Evolutionary conservation across 495 filamentous ascomycete species (phyloP).

Genomic region (Aspergillus biplanus): DNA sequence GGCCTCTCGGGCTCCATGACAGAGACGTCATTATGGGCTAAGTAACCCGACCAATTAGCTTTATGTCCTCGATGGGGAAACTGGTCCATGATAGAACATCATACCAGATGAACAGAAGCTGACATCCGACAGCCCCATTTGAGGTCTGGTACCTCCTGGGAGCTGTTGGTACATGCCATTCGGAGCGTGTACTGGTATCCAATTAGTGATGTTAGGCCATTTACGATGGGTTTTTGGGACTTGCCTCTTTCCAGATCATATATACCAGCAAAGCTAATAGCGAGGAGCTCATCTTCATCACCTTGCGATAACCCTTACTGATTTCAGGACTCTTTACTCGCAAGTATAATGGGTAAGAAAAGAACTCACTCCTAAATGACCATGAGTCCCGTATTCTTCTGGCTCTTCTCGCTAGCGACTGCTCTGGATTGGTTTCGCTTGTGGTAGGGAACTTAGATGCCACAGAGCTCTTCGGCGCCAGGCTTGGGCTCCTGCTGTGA

Average conservation of each 20-base stretch:
- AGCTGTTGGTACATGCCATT: conserved; percentile 32
- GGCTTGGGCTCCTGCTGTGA: conserved; percentile 29
- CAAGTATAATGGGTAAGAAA: background rate
- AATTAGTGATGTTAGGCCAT: background rate
- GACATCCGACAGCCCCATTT: conserved; percentile 15
- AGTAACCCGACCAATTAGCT: background rate
- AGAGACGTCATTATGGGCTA: conserved; percentile 16
- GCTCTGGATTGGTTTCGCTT: conserved; percentile 13
- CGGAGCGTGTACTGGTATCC: conserved; percentile 31
- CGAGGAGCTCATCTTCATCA: conserved; percentile 38
- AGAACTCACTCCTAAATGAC: conserved; percentile 31
- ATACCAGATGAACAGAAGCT: conserved; percentile 28
- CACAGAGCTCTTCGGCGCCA: conserved; percentile 23
- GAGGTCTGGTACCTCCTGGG: conserved; percentile 13
- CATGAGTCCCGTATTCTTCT: conserved; percentile 33
- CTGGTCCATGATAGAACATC: background rate
- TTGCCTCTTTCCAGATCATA: conserved; percentile 38
- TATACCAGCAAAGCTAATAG: conserved; percentile 36
- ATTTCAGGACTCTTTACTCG: conserved; percentile 10
- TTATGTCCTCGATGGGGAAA: background rate
- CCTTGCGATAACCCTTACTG: conserved; percentile 28
- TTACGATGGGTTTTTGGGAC: background rate
- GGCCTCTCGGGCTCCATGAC: conserved; percentile 14
- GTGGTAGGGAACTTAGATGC: conserved; percentile 20
- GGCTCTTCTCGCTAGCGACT: conserved; percentile 25